A percentile compares a stretch with the other conserved stretches of the same genome.
Evolutionary conservation across 768 basidiomycete species (phyloP).

Genomic region (Podaxis carcinomalis): DNA sequence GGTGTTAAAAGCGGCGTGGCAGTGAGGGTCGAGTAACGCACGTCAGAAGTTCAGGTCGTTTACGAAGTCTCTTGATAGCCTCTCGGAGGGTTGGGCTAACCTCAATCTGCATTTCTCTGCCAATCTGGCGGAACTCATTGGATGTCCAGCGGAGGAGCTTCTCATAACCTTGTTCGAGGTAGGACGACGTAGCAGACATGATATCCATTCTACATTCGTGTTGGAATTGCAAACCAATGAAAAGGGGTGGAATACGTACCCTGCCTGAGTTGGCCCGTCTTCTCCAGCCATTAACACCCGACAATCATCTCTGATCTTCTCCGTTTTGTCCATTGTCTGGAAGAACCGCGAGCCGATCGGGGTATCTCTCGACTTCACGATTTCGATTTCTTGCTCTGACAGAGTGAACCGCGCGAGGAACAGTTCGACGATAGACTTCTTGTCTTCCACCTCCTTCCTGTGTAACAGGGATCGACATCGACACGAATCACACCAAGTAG

Average conservation of each 20-base stretch:
- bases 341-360: slow-evolving; percentile 75
- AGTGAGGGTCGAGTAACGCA: slow-evolving; percentile 27
- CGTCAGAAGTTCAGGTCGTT: slow-evolving; percentile 75
- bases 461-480: not conserved
- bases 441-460: slow-evolving; percentile 68
- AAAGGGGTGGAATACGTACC: slow-evolving; percentile 38
- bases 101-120: slow-evolving; percentile 70
- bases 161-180: slow-evolving; percentile 86
- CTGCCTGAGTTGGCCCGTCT: slow-evolving; percentile 71
- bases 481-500: not conserved
- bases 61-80: slow-evolving; percentile 67
- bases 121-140: slow-evolving; percentile 79
- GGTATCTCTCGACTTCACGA: slow-evolving; percentile 75
- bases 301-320: slow-evolving; percentile 80
- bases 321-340: slow-evolving; percentile 81
- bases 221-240: not conserved
- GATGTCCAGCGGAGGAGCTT: slow-evolving; percentile 85
- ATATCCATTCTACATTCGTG: slow-evolving; percentile 67
- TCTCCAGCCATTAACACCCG: slow-evolving; percentile 83
- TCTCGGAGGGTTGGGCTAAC: slow-evolving; percentile 63
- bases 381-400: slow-evolving; percentile 62
- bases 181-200: slow-evolving; percentile 73
- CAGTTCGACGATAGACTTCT: slow-evolving; percentile 66
- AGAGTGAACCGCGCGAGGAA: slow-evolving; percentile 90
- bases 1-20: not conserved